A percentile compares a stretch with the other conserved stretches of the same genome.
Conservation (phyloP, 352 stramenopile species). For the Globisporangium splendens region DNA sequence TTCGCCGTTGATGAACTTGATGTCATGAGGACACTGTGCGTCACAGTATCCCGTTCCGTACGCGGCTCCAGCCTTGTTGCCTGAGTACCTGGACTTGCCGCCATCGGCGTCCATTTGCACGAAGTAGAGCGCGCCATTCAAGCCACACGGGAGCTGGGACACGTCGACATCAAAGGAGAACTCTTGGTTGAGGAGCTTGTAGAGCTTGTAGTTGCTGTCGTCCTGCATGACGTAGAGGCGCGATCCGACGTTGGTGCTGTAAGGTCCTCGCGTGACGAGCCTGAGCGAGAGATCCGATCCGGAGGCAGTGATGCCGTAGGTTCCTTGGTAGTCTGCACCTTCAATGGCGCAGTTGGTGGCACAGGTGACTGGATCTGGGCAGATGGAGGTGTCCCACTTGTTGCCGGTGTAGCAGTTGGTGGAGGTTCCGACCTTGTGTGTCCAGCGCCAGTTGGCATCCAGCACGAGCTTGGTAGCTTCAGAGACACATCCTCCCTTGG, state of each 20-base stretch:
- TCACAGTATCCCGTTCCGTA: constrained; percentile 78
- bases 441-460: constrained; percentile 73
- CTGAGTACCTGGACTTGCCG: constrained; percentile 32
- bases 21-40: constrained; percentile 62
- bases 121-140: constrained; percentile 78
- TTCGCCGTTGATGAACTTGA: constrained; percentile 81
- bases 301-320: constrained; percentile 56
- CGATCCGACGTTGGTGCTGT: constrained; percentile 59
- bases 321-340: constrained; percentile 57
- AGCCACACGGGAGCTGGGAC: constrained; percentile 52
- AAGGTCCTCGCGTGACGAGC: constrained; percentile 49
- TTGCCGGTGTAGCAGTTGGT: constrained; percentile 69
- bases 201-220: constrained; percentile 50
- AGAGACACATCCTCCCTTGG: constrained; percentile 28
- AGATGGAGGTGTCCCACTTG: constrained; percentile 50
- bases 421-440: constrained; percentile 56
- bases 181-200: constrained; percentile 71
- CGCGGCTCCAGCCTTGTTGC: constrained; percentile 47
- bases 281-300: constrained; percentile 45
- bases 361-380: constrained; percentile 39
- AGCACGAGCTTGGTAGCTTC: constrained; percentile 57
- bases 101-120: constrained; percentile 68
- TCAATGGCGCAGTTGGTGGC: constrained; percentile 61
- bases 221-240: constrained; percentile 55
- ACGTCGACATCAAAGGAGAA: constrained; percentile 69